Conservation (phyloP, 1,284 basidiomycete genomes). For the Limonomyces culmigenus region DNA sequence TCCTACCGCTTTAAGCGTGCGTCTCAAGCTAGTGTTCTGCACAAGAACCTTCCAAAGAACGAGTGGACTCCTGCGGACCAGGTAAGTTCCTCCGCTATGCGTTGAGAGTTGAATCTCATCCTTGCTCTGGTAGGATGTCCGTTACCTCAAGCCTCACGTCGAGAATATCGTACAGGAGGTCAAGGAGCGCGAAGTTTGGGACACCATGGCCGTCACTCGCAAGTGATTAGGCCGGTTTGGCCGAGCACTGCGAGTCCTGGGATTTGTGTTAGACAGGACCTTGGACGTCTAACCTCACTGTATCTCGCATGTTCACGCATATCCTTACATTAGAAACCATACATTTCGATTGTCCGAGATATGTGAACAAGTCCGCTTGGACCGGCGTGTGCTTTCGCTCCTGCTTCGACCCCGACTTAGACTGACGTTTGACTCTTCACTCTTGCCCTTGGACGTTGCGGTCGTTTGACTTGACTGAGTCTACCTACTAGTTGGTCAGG, state of each 20-base stretch:
- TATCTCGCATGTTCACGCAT: background rate
- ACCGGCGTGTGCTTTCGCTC: too few species aligned
- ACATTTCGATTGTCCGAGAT: background rate
- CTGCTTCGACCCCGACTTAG: too few species aligned
- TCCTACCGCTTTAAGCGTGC: constrained; percentile 82
- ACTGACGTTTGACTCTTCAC: background rate
- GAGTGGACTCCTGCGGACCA: constrained; percentile 71
- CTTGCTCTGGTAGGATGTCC: constrained; percentile 50
- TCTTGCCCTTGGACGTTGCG: background rate
- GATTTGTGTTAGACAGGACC: too few species aligned
- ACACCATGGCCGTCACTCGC: constrained; percentile 50
- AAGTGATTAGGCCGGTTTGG: constrained; percentile 18
- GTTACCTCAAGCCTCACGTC: constrained; percentile 81
- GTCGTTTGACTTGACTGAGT: constrained; percentile 1
- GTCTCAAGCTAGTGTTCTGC: constrained; percentile 65
- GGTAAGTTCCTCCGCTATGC: constrained; percentile 28
- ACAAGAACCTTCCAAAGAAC: constrained; percentile 72
- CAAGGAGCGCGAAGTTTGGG: constrained; percentile 72
- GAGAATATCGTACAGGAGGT: constrained; percentile 64
- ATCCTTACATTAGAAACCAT: constrained; percentile 7
- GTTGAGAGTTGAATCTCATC: constrained; percentile 1
- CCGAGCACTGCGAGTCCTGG: background rate
- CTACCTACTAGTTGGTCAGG: constrained; percentile 2
- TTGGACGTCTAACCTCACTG: background rate
- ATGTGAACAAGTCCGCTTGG: background rate